Evolutionary conservation across 352 stramenopile genomes (phyloP).

Genomic region (Phytophthora rubi): DNA sequence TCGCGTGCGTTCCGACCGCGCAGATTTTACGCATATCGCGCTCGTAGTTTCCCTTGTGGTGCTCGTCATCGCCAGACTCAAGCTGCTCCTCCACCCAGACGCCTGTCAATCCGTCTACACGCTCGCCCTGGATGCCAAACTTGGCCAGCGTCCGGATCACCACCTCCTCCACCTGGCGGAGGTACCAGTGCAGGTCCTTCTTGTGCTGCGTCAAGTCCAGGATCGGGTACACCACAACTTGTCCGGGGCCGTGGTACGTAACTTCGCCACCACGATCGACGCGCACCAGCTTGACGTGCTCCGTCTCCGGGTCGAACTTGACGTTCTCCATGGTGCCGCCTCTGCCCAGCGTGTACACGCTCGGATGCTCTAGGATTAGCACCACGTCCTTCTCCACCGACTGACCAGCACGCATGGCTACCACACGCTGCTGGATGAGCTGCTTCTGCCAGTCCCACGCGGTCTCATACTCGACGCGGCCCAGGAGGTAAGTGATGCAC

Average conservation of each 20-base stretch:
- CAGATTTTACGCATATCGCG: constrained; percentile 94
- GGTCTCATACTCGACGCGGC: constrained; percentile 81
- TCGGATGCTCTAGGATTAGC: constrained; percentile 84
- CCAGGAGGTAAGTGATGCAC: constrained; percentile 74
- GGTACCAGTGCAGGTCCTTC: constrained; percentile 98
- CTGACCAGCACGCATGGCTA: constrained; percentile 47
- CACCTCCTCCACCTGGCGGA: constrained; percentile 96
- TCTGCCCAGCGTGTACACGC: constrained; percentile 97
- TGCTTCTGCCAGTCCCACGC: constrained; percentile 90
- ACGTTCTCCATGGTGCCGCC: constrained; percentile 93
- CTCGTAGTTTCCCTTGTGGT: constrained; percentile 40
- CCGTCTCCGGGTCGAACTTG: constrained; percentile 72
- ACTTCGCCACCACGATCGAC: constrained; percentile 99
- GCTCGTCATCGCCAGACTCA: constrained; percentile 14
- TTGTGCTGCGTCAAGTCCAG: constrained; percentile 95
- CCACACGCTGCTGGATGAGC: constrained; percentile 82
- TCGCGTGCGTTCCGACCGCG: constrained; percentile 95
- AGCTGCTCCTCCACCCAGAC: constrained; percentile 94
- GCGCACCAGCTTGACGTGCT: constrained; percentile 91
- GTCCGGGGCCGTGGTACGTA: constrained; percentile 98
- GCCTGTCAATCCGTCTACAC: constrained; percentile 93
- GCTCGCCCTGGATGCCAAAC: constrained; percentile 88
- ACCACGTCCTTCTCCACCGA: constrained; percentile 62
- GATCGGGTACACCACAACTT: constrained; percentile 98
- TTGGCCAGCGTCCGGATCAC: constrained; percentile 92